Percentiles rank a stretch among this genome's conserved stretches.
Evolutionary conservation across 495 filamentous ascomycete species (phyloP).

Genomic region (Neohortaea acidophila): DNA sequence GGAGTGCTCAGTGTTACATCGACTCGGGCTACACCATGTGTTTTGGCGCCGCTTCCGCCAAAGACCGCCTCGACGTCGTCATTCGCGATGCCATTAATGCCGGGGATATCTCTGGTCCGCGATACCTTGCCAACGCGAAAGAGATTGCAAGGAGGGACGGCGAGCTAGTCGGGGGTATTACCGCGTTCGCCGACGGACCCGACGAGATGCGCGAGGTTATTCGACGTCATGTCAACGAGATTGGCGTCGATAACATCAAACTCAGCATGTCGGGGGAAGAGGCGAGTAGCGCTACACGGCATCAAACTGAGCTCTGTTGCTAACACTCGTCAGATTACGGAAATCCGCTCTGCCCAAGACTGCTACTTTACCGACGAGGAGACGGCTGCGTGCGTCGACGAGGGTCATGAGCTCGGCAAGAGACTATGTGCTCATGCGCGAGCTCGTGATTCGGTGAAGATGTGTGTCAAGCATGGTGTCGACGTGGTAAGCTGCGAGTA

Average conservation of each 20-base stretch:
- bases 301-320: no score
- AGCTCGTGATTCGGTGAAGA: conserved; percentile 33
- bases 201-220: conserved; percentile 34
- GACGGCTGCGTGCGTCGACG: conserved; percentile 37
- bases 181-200: conserved; percentile 33
- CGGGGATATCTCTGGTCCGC: conserved; percentile 38
- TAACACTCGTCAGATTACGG: conserved; percentile 22
- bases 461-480: conserved; percentile 33
- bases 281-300: no score
- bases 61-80: conserved; percentile 34
- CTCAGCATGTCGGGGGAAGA: conserved; percentile 37
- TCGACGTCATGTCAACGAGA: conserved; percentile 28
- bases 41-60: conserved; percentile 37
- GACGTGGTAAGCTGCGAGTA: conserved; percentile 32
- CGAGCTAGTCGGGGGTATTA: conserved; percentile 33
- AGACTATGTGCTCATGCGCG: conserved; percentile 38
- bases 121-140: conserved; percentile 34
- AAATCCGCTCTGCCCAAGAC: conserved; percentile 32
- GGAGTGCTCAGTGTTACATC: conserved; percentile 31
- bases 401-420: conserved; percentile 32
- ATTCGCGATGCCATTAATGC: conserved; percentile 41
- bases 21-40: conserved; percentile 36
- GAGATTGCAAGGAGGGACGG: conserved; percentile 34
- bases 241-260: conserved; percentile 40
- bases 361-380: conserved; percentile 37